Conservation (phyloP, 1,284 basidiomycete species). For the Ceratobasidium sp. region DNA sequence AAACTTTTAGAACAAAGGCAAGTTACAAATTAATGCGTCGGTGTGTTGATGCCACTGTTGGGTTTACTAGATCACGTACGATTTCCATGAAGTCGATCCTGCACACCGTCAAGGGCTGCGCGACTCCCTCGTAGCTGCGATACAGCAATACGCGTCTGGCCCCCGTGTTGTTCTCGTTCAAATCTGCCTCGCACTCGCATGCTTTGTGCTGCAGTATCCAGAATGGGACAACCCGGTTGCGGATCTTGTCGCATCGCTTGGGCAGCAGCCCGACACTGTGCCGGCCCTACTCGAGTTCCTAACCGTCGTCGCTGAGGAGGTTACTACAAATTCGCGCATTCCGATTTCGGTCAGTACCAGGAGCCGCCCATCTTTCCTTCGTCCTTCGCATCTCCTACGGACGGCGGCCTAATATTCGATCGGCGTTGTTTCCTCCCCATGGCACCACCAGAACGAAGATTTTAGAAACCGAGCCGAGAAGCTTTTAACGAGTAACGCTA, state of each 20-base stretch:
- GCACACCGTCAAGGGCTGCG: slow-evolving; percentile 81
- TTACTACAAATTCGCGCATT: slow-evolving; percentile 87
- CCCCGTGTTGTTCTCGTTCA: slow-evolving; percentile 91
- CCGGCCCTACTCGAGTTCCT: slow-evolving; percentile 90
- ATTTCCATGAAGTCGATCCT: slow-evolving; percentile 88
- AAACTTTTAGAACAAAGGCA: slow-evolving; percentile 96
- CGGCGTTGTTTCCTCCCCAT: slow-evolving; percentile 40
- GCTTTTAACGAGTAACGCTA: slow-evolving; percentile 79
- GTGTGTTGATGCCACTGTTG: slow-evolving; percentile 8
- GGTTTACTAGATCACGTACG: slow-evolving; percentile 85
- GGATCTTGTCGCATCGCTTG: slow-evolving; percentile 87
- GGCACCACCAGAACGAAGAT: slow-evolving; percentile 75
- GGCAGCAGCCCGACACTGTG: slow-evolving; percentile 85
- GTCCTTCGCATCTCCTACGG: slow-evolving; percentile 41
- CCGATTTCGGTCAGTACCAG: slow-evolving; percentile 79
- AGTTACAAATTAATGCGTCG: slow-evolving; percentile 53
- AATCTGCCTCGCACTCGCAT: slow-evolving; percentile 89
- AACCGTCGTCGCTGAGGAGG: slow-evolving; percentile 92
- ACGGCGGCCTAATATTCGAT: slow-evolving; percentile 45
- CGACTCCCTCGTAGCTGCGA: slow-evolving; percentile 86
- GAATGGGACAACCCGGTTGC: slow-evolving; percentile 87
- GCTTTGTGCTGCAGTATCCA: slow-evolving; percentile 92
- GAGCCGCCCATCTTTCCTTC: slow-evolving; percentile 27
- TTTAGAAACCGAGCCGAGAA: slow-evolving; percentile 74
- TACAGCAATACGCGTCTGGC: slow-evolving; percentile 77